These are phyloP conservation scores for Halenospora varia DNA, from an alignment of 495 filamentous ascomycete genomes.

Conservation along the genomic window DNA sequence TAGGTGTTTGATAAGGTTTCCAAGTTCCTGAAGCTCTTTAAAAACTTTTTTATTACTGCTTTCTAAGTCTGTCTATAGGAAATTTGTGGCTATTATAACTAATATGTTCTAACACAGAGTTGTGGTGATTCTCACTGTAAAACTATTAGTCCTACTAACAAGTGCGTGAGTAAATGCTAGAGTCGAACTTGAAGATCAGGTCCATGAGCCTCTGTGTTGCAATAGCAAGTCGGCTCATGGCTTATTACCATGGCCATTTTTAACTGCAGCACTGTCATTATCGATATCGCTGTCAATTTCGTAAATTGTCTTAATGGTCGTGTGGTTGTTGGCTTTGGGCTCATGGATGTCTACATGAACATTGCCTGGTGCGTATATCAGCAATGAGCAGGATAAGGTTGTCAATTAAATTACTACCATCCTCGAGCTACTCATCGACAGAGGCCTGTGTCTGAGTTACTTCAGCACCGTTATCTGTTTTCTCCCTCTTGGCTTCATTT, in stretches of 20 bases:
- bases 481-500: background rate
- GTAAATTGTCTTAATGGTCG: background rate
- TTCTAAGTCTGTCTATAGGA: background rate
- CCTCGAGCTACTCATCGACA: background rate
- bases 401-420: background rate
- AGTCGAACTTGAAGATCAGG: background rate
- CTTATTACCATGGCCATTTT: background rate
- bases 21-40: background rate
- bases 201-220: background rate
- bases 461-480: background rate
- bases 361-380: background rate
- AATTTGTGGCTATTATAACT: background rate
- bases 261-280: background rate
- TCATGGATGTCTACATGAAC: background rate
- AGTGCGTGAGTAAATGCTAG: background rate
- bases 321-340: background rate
- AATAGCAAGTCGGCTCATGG: background rate
- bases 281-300: background rate
- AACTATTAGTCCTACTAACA: background rate
- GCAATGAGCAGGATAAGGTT: background rate
- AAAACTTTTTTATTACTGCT: background rate
- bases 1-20: background rate
- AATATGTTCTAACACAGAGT: background rate
- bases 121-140: background rate
- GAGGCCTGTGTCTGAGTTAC: background rate